A percentile compares a stretch with the other conserved stretches of the same genome.
Evolutionary conservation across 148 eudicot species (phyloP).

Genomic region (Salicornia ramosissima): DNA sequence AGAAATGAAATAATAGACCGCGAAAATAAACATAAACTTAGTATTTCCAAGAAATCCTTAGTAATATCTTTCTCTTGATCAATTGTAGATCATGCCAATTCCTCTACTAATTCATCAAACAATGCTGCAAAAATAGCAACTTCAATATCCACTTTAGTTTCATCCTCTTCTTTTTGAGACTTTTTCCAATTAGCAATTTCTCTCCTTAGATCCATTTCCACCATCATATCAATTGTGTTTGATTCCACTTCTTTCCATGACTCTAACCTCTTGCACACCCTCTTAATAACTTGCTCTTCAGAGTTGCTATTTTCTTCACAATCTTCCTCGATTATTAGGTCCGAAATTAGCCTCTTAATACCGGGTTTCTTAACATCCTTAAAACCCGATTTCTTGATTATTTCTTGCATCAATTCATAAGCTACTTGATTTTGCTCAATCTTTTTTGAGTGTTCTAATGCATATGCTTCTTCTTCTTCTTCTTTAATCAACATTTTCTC

Average conservation of each 20-base stretch:
- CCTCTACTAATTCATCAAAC: slow-evolving; percentile 55
- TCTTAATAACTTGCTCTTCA: slow-evolving; percentile 28
- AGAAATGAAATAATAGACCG: slow-evolving; percentile 27
- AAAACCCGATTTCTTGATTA: slow-evolving; percentile 26
- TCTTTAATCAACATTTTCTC: slow-evolving; percentile 58
- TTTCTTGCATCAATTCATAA: slow-evolving; percentile 22
- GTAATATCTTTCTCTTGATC: not conserved
- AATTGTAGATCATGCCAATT: slow-evolving; percentile 28
- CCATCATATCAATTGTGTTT: slow-evolving; percentile 86
- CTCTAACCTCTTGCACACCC: slow-evolving; percentile 52
- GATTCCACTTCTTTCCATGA: slow-evolving; percentile 65
- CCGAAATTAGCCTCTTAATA: slow-evolving; percentile 53
- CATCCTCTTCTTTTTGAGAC: slow-evolving; percentile 29
- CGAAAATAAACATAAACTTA: slow-evolving; percentile 1
- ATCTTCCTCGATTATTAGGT: slow-evolving; percentile 61
- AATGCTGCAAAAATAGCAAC: slow-evolving; percentile 40
- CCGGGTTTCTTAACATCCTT: slow-evolving; percentile 26
- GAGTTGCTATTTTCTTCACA: slow-evolving; percentile 10
- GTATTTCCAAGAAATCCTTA: slow-evolving; percentile 4
- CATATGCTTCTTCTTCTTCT: slow-evolving; percentile 26
- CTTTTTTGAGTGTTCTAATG: slow-evolving; percentile 18
- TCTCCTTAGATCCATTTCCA: slow-evolving; percentile 51
- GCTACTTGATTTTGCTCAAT: slow-evolving; percentile 14
- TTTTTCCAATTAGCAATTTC: slow-evolving; percentile 51
- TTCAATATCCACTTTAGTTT: slow-evolving; percentile 53